A percentile compares a stretch with the other conserved stretches of the same genome.
Evolutionary conservation across 495 filamentous ascomycete genomes (phyloP).

Genomic region (Astrothelium subdiscretum): DNA sequence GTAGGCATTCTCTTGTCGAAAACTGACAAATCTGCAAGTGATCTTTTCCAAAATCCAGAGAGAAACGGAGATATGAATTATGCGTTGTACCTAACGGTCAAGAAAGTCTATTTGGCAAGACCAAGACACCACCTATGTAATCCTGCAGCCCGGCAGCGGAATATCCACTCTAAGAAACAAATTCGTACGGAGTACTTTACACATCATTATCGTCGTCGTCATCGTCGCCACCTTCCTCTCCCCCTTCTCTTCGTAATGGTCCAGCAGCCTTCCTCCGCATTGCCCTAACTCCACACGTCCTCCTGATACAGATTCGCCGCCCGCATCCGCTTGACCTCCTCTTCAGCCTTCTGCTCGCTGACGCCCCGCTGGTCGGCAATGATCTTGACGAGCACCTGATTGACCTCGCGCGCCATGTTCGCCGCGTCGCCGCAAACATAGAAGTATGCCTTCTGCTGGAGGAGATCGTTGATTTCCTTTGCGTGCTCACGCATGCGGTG

Average conservation of each 20-base stretch:
- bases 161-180: not conserved
- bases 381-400: slow-evolving; percentile 70
- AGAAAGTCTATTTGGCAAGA: not conserved
- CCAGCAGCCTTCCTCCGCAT: not conserved
- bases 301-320: slow-evolving; percentile 89
- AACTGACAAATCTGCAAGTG: too few relatives aligned
- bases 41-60: too few relatives aligned
- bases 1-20: too few relatives aligned
- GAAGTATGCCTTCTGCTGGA: slow-evolving; percentile 84
- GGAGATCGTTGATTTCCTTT: slow-evolving; percentile 73
- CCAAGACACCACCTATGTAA: not conserved
- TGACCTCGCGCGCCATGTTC: slow-evolving; percentile 97
- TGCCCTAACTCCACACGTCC: slow-evolving; percentile 27
- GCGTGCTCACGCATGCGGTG: slow-evolving; percentile 77
- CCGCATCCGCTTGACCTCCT: slow-evolving; percentile 92
- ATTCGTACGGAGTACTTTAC: not conserved
- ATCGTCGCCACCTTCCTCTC: not conserved
- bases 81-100: too few relatives aligned
- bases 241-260: too few relatives aligned
- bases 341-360: slow-evolving; percentile 75
- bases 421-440: slow-evolving; percentile 98
- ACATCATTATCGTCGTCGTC: not conserved
- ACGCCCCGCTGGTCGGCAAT: slow-evolving; percentile 72
- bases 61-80: too few relatives aligned
- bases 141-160: not conserved